Base-by-base conservation (phyloP, 176 grass and related monocot genomes). In the Cenchrus fungigraminus region DNA sequence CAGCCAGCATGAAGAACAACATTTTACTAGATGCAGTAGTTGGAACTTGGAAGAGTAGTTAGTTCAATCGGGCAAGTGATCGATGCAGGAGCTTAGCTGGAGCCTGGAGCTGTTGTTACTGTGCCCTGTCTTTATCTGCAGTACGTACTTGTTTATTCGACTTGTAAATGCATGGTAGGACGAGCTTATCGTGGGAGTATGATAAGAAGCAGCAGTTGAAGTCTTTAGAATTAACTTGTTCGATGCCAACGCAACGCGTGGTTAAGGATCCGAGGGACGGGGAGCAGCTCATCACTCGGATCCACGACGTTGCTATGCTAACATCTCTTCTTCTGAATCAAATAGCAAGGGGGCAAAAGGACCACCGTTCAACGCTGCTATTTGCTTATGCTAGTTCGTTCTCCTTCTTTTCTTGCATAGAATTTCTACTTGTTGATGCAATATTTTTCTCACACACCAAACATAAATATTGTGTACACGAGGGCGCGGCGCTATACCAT, bases 241-340 rank as follows among this genome's bases (percentile, higher is more conserved):
- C 17, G 25, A 7, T 32, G 45, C 45, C 60, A 65, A 34, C 14
- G 58, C 42, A 5, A 49, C 37, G 37, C 37, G 37, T 40, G 11
- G 34, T 12, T 12, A 66, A 52, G 78, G 66, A 80, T 80, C 63
- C 78, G 78, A 67, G 31, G 61, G 25, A 64, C 6, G 25, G 17
- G 47, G 16, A 20, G 68, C 8, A 20, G 68, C 8, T 60, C 19
- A 25, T 60, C 19, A 25, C 47, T 54, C 63, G 9, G 29, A 15
- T 19, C 34, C 20, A 25, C 25, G 25, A 25, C 25, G 25, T 25
- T 25, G 25, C 25, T 25, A 25, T 37, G 61, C 15, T 62, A 80
- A 67, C 46, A 79, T 52, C 59, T 25, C 25, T 25, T 25, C 25
- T 25, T 50, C 40, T 59, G 56, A 46, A 51, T 12, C 22, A 6